phyloP scores from a whole-genome alignment of 139 green algal genomes.

The Ostreobium quekettii region DNA sequence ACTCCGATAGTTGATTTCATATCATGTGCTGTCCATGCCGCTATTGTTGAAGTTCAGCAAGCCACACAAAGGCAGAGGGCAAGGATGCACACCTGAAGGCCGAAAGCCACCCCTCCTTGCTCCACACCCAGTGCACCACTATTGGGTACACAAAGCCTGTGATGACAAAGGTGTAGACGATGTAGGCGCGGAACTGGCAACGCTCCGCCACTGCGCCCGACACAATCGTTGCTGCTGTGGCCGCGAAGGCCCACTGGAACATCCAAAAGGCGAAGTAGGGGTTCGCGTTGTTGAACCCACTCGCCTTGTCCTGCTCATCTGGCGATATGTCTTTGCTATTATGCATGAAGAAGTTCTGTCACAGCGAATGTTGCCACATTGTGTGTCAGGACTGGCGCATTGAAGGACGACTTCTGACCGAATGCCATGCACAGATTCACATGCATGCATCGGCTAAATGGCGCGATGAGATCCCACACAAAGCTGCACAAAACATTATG shows the following conservation, averaged over 20 bases:
- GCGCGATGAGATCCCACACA: no score
- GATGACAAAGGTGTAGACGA: slow-evolving; percentile 46
- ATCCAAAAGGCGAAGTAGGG: slow-evolving; percentile 14
- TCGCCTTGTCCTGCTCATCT: no score
- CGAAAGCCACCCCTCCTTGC: slow-evolving; percentile 34
- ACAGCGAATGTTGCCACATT: not conserved
- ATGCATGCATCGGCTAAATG: no score
- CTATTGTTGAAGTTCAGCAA: no score
- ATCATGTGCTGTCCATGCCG: no score
- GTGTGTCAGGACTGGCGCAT: no score
- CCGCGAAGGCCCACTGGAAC: slow-evolving; percentile 44
- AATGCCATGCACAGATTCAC: no score
- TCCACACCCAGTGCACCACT: slow-evolving; percentile 38
- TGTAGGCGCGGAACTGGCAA: slow-evolving; percentile 38
- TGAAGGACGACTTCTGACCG: no score
- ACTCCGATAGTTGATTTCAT: no score
- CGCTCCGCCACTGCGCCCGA: slow-evolving; percentile 46
- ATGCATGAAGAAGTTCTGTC: slow-evolving; percentile 13
- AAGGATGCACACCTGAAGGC: slow-evolving; percentile 3
- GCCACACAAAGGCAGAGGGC: no score
- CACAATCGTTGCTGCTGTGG: slow-evolving; percentile 50
- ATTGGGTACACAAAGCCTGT: slow-evolving; percentile 29
- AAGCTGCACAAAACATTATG: no score
- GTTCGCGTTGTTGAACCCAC: not conserved
- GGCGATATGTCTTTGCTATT: not conserved